Evolutionary conservation across 2,329 filamentous ascomycete species (phyloP), one percentile per base, ranked within the genome.

Genomic region (Elsinoe fawcettii): DNA sequence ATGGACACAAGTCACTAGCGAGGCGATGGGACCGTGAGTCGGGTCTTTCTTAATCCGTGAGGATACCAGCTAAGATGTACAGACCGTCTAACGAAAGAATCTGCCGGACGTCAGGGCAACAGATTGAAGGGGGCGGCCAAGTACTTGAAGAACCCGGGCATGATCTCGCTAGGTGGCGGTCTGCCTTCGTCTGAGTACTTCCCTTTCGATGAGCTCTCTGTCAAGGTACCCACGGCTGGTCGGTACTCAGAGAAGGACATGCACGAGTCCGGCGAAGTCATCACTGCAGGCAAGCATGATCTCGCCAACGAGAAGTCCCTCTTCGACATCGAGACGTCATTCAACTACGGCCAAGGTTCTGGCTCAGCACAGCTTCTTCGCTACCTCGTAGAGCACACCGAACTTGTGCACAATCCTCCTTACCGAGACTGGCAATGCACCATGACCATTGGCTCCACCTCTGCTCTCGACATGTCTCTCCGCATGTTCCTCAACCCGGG

Each of bases 351-450:
- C 32, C 90, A 96, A 73, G 85, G 90, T 7, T 84, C 84, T 16
- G 93, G 93, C 16, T 83, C 89, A 9, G 87, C 90, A 2, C 93
- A 96, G 73, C 78, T 99, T 70, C 76, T 96, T 61, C 85, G 93
- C 60, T 97, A 88, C 74, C 79, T 97, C 53, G 95, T 91, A 0
- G 93, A 99, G 75, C 93, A 97, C 73, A 95, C 91, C 0, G 92
- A 99, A 74, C 83, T 97, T 57, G 84, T 96, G 14, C 88, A 90
- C 71, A 79, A 83, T 60, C 91, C 92, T 14, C 89, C 88, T 0
- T 97, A 97, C 69, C 80, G 85, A 16, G 91, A 99, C 74, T 99
- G 93, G 93, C 79, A 82, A 62, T 88, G 88, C 65, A 85, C 84
- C 56, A 79, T 96, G 75, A 91, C 85, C 2, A 81, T 92, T 39